Percentiles rank a stretch among this genome's conserved stretches.
These are phyloP conservation scores for Tetraselmis striata DNA, from an alignment of 139 green algal genomes.

Conservation along the genomic window DNA sequence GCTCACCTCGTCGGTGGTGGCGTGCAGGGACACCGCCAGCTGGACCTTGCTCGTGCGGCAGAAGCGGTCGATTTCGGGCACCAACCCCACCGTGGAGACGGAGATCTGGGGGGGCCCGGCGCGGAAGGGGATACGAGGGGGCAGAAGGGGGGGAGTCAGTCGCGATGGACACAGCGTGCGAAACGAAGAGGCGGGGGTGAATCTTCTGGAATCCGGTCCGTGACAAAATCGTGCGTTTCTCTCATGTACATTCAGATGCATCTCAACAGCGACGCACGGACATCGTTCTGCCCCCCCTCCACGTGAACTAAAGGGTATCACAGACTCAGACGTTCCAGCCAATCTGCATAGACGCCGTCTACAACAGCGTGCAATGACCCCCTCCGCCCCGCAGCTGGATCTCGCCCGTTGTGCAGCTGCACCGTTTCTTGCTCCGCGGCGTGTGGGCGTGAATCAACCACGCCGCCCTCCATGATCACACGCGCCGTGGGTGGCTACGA, in stretches of 20 bases:
- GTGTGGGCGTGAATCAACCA: not conserved
- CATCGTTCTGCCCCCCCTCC: too few species aligned
- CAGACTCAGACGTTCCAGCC: too few species aligned
- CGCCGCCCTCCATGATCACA: not conserved
- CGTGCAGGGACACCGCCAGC: slow-evolving; percentile 85
- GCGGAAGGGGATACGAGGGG: not conserved
- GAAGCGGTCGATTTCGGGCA: slow-evolving; percentile 71
- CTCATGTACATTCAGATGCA: too few species aligned
- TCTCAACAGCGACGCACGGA: too few species aligned
- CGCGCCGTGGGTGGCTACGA: too few species aligned
- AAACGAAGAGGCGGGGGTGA: not conserved
- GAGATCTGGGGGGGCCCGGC: slow-evolving; percentile 53
- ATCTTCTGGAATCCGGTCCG: not conserved
- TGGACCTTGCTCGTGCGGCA: slow-evolving; percentile 32
- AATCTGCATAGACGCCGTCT: too few species aligned
- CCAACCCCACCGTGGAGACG: slow-evolving; percentile 81
- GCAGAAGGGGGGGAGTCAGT: not conserved
- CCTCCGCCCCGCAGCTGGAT: too few species aligned
- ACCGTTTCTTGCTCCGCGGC: not conserved
- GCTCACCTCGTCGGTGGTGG: slow-evolving; percentile 74
- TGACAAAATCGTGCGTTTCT: too few species aligned
- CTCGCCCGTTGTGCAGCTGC: too few species aligned
- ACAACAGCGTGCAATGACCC: too few species aligned
- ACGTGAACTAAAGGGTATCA: too few species aligned
- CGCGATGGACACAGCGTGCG: not conserved